Base-by-base conservation (phyloP, 768 basidiomycete species). In the Inosperma sp. region DNA sequence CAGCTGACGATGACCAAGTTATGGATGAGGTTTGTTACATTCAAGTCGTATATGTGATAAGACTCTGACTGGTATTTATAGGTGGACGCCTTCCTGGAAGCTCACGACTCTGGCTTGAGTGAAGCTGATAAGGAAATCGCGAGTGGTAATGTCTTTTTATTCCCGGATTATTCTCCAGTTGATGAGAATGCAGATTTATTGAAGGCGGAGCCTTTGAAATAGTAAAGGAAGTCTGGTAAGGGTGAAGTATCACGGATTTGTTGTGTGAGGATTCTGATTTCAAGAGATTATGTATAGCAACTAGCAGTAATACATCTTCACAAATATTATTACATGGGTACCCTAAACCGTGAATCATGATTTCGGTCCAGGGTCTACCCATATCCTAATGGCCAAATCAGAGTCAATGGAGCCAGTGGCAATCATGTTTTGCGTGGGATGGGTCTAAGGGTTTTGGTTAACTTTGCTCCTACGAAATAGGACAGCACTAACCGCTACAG, bases 71-170 rank as follows among this genome's bases (percentile, higher is more conserved):
- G 14, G 36, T 47, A 12, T 17, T 44, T 12, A 37, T 56, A 87
- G 84, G 89, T 93, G 48, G 93, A 95, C 62, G 93, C 92, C 0
- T 95, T 95, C 78, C 73, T 97, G 36, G 93, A 96, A 61, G 93
- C 90, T 2, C 89, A 97, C 64, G 93, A 92, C 68, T 83, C 86
- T 6, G 88, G 89, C 14, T 71, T 92, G 47, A 82, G 84, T 3
- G 86, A 88, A 52, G 88, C 82, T 3, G 87, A 93, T 60, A 82
- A 85, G 65, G 79, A 81, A 56, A 77, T 86, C 17, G 86, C 86
- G 6, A 83, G 85, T 68, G 88, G 88, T 86, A 56, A 55, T 77
- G 63, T 5, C 42, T 9, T 51, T 51, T 4, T 22, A 34, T 36
- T 21, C 29, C 40, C 33, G 10, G 26, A 27, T 36, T 31, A 34